Evolutionary conservation across 148 eudicot species (phyloP).

Genomic region (Rhododendron griersonianum): DNA sequence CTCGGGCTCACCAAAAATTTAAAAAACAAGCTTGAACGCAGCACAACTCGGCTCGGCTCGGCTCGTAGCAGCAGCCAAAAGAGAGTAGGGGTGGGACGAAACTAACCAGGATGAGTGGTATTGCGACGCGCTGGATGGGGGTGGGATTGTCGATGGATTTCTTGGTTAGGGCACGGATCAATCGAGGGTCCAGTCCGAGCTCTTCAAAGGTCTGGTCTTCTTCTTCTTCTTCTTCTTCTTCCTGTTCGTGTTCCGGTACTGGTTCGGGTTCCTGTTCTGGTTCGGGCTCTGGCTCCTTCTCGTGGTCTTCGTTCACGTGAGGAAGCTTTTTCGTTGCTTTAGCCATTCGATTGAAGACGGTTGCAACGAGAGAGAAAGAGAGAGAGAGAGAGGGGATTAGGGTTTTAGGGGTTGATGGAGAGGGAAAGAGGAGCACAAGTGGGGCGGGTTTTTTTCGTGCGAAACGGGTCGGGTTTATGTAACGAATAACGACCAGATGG

Average conservation of each 20-base stretch:
- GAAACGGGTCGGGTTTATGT: no score
- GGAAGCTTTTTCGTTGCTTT: neutral
- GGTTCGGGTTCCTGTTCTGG: neutral
- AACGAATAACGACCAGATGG: no score
- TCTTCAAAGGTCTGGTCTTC: slow-evolving; percentile 65
- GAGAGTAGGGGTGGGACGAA: neutral
- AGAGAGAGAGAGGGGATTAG: neutral
- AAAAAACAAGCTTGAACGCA: neutral
- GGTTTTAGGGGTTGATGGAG: neutral
- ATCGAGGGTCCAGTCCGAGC: slow-evolving; percentile 66
- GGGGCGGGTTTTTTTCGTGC: no score
- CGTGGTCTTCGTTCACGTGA: neutral
- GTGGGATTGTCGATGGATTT: slow-evolving; percentile 33
- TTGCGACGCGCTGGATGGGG: slow-evolving; percentile 13
- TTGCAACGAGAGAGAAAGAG: neutral
- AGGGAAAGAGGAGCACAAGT: neutral
- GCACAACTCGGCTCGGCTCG: neutral
- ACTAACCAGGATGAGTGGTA: slow-evolving; percentile 73
- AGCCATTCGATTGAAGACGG: neutral
- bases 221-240: slow-evolving; percentile 9
- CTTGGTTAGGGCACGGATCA: slow-evolving; percentile 65
- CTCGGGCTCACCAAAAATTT: no score
- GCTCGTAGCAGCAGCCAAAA: neutral
- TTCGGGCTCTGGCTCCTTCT: neutral
- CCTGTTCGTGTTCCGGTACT: neutral